Conservation (phyloP, 768 basidiomycete species). For the Cytidiella melzeri region DNA sequence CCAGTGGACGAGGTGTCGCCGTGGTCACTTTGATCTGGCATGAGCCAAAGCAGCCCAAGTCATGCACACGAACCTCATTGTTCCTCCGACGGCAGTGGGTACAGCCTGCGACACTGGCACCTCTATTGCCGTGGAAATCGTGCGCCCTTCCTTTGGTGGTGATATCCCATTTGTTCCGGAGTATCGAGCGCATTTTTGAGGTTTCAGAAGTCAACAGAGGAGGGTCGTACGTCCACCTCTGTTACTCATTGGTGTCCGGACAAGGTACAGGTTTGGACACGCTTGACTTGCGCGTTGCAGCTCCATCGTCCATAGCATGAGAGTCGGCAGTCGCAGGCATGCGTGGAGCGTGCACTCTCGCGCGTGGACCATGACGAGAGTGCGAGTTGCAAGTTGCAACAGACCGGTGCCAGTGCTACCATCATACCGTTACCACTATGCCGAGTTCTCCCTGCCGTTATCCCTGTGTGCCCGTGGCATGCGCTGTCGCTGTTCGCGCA, state of each 20-base stretch:
- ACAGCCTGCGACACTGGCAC: not conserved
- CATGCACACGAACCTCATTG: not conserved
- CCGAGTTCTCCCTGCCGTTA: not conserved
- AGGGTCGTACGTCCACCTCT: not conserved
- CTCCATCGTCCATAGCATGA: not conserved
- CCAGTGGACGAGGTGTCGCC: too few relatives aligned
- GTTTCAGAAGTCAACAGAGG: not conserved
- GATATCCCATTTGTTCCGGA: not conserved
- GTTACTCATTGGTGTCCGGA: not conserved
- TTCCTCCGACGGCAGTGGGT: not conserved
- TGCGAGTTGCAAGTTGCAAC: too few relatives aligned
- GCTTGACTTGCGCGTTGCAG: not conserved
- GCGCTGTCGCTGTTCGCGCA: conserved; percentile 1
- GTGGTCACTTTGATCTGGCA: too few relatives aligned
- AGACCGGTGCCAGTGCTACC: too few relatives aligned
- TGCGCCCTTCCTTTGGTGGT: not conserved
- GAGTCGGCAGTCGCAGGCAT: not conserved
- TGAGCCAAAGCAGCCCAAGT: too few relatives aligned
- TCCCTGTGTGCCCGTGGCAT: not conserved
- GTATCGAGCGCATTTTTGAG: not conserved
- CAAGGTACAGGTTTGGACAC: not conserved
- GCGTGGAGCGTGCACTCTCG: not conserved
- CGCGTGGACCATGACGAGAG: too few relatives aligned
- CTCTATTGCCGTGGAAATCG: not conserved
- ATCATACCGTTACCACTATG: too few relatives aligned